Percentiles rank a stretch among this genome's conserved stretches.
These are phyloP conservation scores for Elsinoe necatrix DNA, from an alignment of 2,329 filamentous ascomycete genomes.

Conservation along the genomic window DNA sequence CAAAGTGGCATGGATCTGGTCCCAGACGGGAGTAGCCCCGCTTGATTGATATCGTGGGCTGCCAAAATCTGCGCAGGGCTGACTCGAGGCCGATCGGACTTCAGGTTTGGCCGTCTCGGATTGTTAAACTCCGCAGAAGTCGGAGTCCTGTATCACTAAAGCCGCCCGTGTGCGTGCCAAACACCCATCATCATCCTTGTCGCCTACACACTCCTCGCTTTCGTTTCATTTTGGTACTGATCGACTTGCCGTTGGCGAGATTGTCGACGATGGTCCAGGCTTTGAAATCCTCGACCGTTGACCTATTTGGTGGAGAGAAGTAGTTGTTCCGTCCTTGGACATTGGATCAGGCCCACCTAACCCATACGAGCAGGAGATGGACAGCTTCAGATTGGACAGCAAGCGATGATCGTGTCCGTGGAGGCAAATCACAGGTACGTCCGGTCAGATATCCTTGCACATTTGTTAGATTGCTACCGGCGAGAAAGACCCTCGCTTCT, in stretches of 20 bases:
- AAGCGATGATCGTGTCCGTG: constrained; percentile 69
- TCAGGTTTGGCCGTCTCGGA: not conserved
- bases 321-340: constrained; percentile 18
- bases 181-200: not conserved
- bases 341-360: constrained; percentile 3
- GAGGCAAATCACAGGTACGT: constrained; percentile 54
- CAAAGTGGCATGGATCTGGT: not conserved
- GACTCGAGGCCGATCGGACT: constrained; percentile 7
- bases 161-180: not conserved
- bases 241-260: not conserved
- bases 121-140: not conserved
- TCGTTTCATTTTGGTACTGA: not conserved
- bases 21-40: not conserved
- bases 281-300: not conserved
- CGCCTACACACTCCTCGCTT: not conserved
- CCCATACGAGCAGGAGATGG: constrained; percentile 45
- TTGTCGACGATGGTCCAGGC: constrained; percentile 13
- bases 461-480: not conserved
- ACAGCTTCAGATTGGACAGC: constrained; percentile 53
- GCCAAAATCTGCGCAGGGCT: not conserved
- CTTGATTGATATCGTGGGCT: constrained; percentile 1
- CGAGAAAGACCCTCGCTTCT: not conserved
- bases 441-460: not conserved
- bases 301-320: constrained; percentile 29
- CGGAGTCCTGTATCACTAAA: not conserved